These are phyloP conservation scores for Trichocomaceae sp. DNA, from an alignment of 2,329 filamentous ascomycete genomes.

Conservation along the genomic window DNA sequence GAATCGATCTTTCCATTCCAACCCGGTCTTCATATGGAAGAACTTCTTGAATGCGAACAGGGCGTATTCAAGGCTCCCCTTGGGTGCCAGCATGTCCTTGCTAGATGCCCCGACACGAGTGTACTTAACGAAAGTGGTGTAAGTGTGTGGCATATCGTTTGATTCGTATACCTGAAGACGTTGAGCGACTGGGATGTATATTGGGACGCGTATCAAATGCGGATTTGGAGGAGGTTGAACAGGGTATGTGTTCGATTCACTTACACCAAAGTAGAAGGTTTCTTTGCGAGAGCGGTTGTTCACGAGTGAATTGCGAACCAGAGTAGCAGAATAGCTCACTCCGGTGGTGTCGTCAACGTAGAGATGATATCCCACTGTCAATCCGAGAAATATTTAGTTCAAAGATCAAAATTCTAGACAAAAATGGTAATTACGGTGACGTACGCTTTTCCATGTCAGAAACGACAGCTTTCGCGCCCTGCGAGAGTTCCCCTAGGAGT, in stretches of 20 bases:
- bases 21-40: conserved; percentile 53
- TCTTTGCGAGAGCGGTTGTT: conserved; percentile 46
- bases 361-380: conserved; percentile 54
- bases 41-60: conserved; percentile 49
- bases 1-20: conserved; percentile 50
- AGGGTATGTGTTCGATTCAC: conserved; percentile 22
- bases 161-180: conserved; percentile 60
- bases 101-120: conserved; percentile 25
- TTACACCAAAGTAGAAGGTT: conserved; percentile 55
- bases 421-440: neutral
- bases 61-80: conserved; percentile 34
- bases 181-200: conserved; percentile 20
- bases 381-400: conserved; percentile 2
- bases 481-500: conserved; percentile 16
- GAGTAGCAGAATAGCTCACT: conserved; percentile 58
- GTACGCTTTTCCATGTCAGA: conserved; percentile 19
- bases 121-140: conserved; percentile 53
- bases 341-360: conserved; percentile 54
- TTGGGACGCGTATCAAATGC: conserved; percentile 14
- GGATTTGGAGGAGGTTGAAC: conserved; percentile 7
- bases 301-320: conserved; percentile 49
- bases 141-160: conserved; percentile 51
- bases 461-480: conserved; percentile 16
- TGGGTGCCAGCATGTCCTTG: conserved; percentile 28
- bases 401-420: neutral